Conservation (phyloP, 768 basidiomycete species). For the Trametopsis cervina region DNA sequence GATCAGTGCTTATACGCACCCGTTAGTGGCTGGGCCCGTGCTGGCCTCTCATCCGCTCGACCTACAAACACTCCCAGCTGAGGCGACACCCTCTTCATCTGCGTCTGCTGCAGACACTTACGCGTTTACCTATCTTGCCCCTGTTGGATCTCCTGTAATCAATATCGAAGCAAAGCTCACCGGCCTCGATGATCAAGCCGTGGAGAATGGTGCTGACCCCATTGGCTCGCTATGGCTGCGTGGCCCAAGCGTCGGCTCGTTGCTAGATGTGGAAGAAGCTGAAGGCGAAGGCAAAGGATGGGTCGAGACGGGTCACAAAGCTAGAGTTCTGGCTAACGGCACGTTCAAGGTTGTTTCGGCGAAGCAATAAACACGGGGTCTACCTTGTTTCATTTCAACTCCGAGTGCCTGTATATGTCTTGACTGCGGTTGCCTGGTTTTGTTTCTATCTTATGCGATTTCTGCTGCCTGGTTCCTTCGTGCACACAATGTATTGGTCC, state of each 20-base stretch:
- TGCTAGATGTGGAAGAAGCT: conserved; percentile 35
- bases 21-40: conserved; percentile 65
- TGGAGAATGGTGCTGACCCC: conserved; percentile 66
- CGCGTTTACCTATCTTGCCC: conserved; percentile 35
- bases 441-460: background rate
- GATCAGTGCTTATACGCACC: conserved; percentile 56
- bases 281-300: conserved; percentile 20
- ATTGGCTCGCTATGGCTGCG: conserved; percentile 53
- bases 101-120: conserved; percentile 25
- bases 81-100: background rate
- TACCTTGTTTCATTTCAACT: background rate
- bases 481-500: background rate
- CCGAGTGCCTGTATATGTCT: background rate
- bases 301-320: conserved; percentile 25
- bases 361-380: conserved; percentile 2
- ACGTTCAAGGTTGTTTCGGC: conserved; percentile 26
- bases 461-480: background rate
- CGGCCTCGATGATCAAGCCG: conserved; percentile 53
- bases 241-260: conserved; percentile 66
- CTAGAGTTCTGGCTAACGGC: conserved; percentile 29
- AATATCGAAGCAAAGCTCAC: conserved; percentile 82
- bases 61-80: conserved; percentile 60
- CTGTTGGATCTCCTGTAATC: conserved; percentile 74
- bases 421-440: background rate
- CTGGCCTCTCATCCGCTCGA: conserved; percentile 82